Percentiles rank a stretch among this genome's conserved stretches.
Conservation (phyloP, 306 rosid species). For the Dryas alaskensis region DNA sequence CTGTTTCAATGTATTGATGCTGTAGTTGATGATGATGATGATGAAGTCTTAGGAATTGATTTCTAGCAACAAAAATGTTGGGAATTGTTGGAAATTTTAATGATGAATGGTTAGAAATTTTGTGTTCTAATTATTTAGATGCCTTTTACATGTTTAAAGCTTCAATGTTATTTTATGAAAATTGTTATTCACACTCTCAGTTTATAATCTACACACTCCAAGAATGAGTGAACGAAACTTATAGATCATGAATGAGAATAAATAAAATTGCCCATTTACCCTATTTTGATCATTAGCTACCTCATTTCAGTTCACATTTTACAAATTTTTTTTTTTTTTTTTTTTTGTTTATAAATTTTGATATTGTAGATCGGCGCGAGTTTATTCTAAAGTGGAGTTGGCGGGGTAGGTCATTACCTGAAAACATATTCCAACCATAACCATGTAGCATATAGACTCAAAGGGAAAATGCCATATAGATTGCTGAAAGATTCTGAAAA, state of each 20-base stretch:
- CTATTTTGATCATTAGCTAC: too few relatives aligned
- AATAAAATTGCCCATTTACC: too few relatives aligned
- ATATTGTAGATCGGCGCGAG: neutral
- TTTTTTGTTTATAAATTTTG: neutral
- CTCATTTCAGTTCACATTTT: neutral
- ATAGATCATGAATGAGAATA: too few relatives aligned
- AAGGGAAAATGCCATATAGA: neutral
- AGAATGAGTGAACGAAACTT: too few relatives aligned
- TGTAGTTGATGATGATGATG: conserved; percentile 20
- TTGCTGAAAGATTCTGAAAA: conserved; percentile 5
- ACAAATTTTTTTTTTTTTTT: neutral
- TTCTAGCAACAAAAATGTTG: neutral
- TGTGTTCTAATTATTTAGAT: too few relatives aligned
- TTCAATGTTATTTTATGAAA: too few relatives aligned
- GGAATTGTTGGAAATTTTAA: neutral
- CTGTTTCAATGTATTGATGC: conserved; percentile 2
- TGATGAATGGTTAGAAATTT: neutral
- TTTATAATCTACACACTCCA: too few relatives aligned
- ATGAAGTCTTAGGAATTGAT: conserved; percentile 4
- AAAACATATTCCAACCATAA: conserved; percentile 2
- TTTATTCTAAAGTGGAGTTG: neutral
- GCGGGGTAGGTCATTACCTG: neutral
- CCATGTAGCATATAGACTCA: neutral
- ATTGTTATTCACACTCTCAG: too few relatives aligned
- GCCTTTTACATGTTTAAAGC: too few relatives aligned